These are phyloP conservation scores for Pythium sukuiense DNA, from an alignment of 352 stramenopile species.

Conservation along the genomic window DNA sequence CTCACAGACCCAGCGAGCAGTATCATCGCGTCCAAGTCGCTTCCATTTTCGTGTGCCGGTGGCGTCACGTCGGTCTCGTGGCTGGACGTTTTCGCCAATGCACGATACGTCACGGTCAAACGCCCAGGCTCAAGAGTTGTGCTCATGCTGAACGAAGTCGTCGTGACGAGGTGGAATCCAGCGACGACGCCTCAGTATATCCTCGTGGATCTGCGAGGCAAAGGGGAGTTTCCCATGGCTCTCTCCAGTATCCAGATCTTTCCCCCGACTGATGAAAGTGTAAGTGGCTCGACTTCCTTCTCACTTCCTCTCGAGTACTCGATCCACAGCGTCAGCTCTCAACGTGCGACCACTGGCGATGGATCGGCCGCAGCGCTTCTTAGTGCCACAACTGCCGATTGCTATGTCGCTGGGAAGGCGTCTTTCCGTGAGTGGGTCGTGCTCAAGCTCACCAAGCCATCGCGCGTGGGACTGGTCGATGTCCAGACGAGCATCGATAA, in stretches of 20 bases:
- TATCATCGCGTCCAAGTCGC: constrained; percentile 25
- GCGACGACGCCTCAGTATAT: constrained; percentile 43
- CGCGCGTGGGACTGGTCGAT: constrained; percentile 53
- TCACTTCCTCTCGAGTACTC: constrained; percentile 44
- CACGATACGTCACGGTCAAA: constrained; percentile 49
- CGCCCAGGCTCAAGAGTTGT: constrained; percentile 30
- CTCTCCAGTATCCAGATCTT: constrained; percentile 51
- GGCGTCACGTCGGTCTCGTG: constrained; percentile 38
- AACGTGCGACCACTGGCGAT: constrained; percentile 32
- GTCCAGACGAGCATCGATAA: constrained; percentile 39
- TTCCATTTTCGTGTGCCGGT: constrained; percentile 55
- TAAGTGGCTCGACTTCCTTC: constrained; percentile 9
- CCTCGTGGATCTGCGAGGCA: constrained; percentile 50
- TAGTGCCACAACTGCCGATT: constrained; percentile 30
- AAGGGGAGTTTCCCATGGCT: constrained; percentile 36
- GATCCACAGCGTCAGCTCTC: constrained; percentile 69
- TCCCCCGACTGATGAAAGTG: constrained; percentile 33
- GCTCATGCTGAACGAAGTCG: constrained; percentile 74
- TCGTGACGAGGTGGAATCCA: constrained; percentile 64
- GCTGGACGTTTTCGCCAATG: constrained; percentile 39
- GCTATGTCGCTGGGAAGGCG: constrained; percentile 40
- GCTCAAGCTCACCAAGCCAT: constrained; percentile 43
- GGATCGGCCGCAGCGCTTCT: constrained; percentile 42
- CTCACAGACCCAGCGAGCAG: constrained; percentile 9
- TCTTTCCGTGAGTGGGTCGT: constrained; percentile 74